Evolutionary conservation across 352 stramenopile species (phyloP).

Genomic region (Phytophthora tentaculata): DNA sequence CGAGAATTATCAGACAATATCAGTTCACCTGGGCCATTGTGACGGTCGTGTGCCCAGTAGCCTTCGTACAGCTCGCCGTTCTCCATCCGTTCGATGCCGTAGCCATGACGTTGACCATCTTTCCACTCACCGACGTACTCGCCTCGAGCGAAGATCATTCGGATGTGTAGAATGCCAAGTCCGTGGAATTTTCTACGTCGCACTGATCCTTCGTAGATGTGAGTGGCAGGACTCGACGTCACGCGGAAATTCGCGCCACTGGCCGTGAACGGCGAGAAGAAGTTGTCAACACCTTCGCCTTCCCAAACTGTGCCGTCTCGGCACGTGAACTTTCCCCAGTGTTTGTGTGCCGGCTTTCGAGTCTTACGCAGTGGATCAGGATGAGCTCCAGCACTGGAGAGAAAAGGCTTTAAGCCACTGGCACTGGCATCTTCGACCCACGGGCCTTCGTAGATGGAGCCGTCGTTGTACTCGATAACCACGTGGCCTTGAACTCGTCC

Average conservation of each 20-base stretch:
- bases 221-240: conserved; percentile 45
- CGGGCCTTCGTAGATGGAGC: conserved; percentile 79
- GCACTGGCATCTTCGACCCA: conserved; percentile 67
- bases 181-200: conserved; percentile 71
- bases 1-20: conserved; percentile 72
- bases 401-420: conserved; percentile 51
- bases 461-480: conserved; percentile 80
- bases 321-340: conserved; percentile 83
- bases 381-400: conserved; percentile 30
- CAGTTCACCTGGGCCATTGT: conserved; percentile 73
- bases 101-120: conserved; percentile 77
- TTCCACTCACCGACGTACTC: conserved; percentile 88
- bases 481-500: conserved; percentile 69
- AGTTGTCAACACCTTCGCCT: conserved; percentile 81
- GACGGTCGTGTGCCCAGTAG: conserved; percentile 70
- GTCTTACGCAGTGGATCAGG: conserved; percentile 63
- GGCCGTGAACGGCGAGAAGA: conserved; percentile 78
- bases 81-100: conserved; percentile 83
- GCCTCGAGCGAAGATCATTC: conserved; percentile 60
- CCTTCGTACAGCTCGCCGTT: conserved; percentile 80
- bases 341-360: conserved; percentile 28
- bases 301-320: conserved; percentile 78
- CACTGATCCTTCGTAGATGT: conserved; percentile 65
- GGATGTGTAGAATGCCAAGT: conserved; percentile 70
- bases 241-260: conserved; percentile 65